Conservation (phyloP, 192 early-diverging fungal species). For the Allomyces macrogynus region DNA sequence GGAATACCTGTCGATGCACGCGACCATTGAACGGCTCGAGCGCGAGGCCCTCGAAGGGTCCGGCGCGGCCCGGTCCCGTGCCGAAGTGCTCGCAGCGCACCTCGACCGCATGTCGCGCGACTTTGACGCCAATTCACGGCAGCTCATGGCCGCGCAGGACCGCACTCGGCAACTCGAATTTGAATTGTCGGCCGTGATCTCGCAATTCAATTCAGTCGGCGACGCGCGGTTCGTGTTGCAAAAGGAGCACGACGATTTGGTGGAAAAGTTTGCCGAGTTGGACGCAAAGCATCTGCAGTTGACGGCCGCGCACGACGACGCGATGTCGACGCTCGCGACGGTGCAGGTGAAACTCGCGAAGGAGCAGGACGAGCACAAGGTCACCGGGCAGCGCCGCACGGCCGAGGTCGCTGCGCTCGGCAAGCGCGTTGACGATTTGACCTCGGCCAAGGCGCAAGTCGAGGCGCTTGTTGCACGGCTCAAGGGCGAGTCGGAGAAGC, state of each 20-base stretch:
- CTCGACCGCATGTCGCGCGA: conserved; percentile 29
- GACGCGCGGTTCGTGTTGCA: conserved; percentile 17
- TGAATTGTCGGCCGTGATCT: conserved; percentile 26
- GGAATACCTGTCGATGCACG: conserved; percentile 29
- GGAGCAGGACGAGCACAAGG: not conserved
- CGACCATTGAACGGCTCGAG: conserved; percentile 19
- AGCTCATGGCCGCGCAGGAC: conserved; percentile 14
- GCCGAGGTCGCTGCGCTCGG: not conserved
- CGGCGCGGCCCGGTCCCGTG: conserved; percentile 18
- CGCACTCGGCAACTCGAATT: conserved; percentile 26
- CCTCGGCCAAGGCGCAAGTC: not conserved
- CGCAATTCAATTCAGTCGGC: conserved; percentile 24
- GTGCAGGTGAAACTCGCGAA: not conserved
- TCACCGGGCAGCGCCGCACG: too few relatives aligned
- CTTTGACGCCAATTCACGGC: conserved; percentile 23
- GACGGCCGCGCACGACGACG: not conserved
- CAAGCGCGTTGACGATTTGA: not conserved
- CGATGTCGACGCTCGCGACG: not conserved
- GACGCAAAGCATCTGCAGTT: conserved; percentile 5
- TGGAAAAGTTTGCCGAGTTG: conserved; percentile 12
- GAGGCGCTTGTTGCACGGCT: not conserved
- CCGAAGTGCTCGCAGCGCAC: conserved; percentile 26
- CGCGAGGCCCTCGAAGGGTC: conserved; percentile 27
- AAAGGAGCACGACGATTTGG: conserved; percentile 14
- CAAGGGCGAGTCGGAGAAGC: not conserved